Conservation (phyloP, 202 grass and related monocot genomes). For the Cymbopogon flexuosus region DNA sequence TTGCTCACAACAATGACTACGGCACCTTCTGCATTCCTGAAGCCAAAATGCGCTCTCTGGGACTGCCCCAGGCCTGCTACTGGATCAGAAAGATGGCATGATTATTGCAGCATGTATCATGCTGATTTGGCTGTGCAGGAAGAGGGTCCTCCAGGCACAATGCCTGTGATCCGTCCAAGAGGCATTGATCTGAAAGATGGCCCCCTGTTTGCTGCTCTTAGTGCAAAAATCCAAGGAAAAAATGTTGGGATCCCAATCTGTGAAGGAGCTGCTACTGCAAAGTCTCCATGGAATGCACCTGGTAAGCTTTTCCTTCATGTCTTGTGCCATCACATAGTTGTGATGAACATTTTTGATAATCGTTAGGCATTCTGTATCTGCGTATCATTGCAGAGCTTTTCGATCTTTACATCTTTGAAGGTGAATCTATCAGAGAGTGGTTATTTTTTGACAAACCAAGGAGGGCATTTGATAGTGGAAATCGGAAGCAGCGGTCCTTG, state of each 20-base stretch:
- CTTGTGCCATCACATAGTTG: constrained; percentile 10
- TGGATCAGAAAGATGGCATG: constrained; percentile 78
- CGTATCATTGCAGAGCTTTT: constrained; percentile 71
- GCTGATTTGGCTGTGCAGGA: constrained; percentile 76
- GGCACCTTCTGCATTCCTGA: constrained; percentile 71
- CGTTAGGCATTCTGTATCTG: constrained; percentile 24
- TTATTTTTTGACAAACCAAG: constrained; percentile 97
- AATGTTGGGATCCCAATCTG: constrained; percentile 89
- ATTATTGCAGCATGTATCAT: constrained; percentile 94
- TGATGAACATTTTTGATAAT: constrained; percentile 23
- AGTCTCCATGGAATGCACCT: constrained; percentile 91
- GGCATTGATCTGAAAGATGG: constrained; percentile 94
- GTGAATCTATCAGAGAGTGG: constrained; percentile 94
- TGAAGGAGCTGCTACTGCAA: constrained; percentile 90
- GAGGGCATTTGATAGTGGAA: constrained; percentile 89
- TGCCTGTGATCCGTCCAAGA: constrained; percentile 81
- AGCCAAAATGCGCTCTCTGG: constrained; percentile 92
- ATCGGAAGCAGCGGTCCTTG: constrained; percentile 84
- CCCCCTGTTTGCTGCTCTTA: constrained; percentile 84
- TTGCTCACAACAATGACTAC: constrained; percentile 70
- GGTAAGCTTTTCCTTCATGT: constrained; percentile 47
- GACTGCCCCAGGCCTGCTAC: constrained; percentile 85
- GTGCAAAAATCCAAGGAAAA: constrained; percentile 77
- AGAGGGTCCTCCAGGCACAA: constrained; percentile 85
- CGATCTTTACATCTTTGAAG: constrained; percentile 86